Conservation (phyloP, 768 basidiomycete genomes). For the Leccinum broughii region DNA sequence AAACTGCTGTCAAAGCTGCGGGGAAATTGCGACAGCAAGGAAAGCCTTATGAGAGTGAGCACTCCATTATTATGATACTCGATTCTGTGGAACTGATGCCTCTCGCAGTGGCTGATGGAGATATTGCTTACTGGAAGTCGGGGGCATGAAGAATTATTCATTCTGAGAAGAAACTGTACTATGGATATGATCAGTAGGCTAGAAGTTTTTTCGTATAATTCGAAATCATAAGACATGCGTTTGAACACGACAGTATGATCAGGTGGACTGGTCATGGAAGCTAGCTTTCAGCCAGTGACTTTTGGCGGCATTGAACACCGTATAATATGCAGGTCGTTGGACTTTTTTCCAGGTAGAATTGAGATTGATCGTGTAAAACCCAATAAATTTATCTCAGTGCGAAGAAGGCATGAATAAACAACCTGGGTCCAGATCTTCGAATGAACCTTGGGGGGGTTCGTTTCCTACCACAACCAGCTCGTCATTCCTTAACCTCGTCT, state of each 20-base stretch:
- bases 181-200: slow-evolving; percentile 10
- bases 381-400: neutral
- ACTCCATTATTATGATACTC: neutral
- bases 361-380: neutral
- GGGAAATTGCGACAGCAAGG: slow-evolving; percentile 96
- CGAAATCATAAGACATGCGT: neutral
- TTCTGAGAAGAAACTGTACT: slow-evolving; percentile 3
- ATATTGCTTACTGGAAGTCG: slow-evolving; percentile 91
- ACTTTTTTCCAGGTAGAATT: neutral
- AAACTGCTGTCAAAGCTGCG: slow-evolving; percentile 89
- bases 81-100: slow-evolving; percentile 9
- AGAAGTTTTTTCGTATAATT: slow-evolving; percentile 17
- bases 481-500: slow-evolving; percentile 15
- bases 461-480: neutral
- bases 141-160: slow-evolving; percentile 43
- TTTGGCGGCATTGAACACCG: neutral
- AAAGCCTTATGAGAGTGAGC: slow-evolving; percentile 92
- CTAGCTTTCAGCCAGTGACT: neutral
- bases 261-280: neutral
- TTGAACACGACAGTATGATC: neutral
- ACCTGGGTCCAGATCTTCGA: neutral
- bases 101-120: slow-evolving; percentile 74
- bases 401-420: too few relatives aligned
- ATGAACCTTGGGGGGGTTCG: neutral
- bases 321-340: neutral